These are phyloP conservation scores for Closterium sp. DNA, from an alignment of 139 green algal genomes.

Conservation along the genomic window DNA sequence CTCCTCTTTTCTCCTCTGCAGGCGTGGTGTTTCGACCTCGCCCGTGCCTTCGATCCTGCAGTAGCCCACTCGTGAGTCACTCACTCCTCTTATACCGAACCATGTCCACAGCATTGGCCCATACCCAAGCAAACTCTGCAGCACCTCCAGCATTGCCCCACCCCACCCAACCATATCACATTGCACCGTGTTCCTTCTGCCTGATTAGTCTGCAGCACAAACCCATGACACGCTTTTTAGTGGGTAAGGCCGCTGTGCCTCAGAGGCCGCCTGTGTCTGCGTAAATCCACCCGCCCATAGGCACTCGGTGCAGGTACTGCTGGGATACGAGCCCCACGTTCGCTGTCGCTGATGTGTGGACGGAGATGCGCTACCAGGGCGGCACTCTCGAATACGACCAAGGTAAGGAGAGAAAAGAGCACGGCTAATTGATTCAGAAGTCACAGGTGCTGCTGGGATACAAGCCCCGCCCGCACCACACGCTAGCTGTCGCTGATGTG, in stretches of 20 bases:
- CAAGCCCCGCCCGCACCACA: no score
- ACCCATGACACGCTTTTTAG: no score
- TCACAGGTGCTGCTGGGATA: no score
- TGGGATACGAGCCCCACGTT: not conserved
- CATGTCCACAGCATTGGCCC: no score
- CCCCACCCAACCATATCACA: no score
- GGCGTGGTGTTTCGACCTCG: conserved; percentile 20
- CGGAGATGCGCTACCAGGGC: conserved; percentile 16
- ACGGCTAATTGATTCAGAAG: no score
- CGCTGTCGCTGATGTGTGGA: conserved; percentile 18
- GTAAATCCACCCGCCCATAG: not conserved
- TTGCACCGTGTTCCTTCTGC: no score
- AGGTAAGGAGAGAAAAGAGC: not conserved
- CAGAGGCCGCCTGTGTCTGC: not conserved
- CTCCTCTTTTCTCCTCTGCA: not conserved
- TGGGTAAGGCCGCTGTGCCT: no score
- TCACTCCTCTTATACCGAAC: not conserved
- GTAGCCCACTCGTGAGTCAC: not conserved
- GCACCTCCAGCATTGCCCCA: not conserved
- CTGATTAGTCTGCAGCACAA: no score
- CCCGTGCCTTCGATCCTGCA: not conserved
- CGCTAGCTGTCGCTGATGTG: no score
- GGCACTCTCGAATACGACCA: conserved; percentile 10
- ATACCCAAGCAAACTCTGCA: no score
- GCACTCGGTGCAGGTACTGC: conserved; percentile 14